Evolutionary conservation across 129 eudicot species (phyloP).

Genomic region (Oenanthe sinensis): DNA sequence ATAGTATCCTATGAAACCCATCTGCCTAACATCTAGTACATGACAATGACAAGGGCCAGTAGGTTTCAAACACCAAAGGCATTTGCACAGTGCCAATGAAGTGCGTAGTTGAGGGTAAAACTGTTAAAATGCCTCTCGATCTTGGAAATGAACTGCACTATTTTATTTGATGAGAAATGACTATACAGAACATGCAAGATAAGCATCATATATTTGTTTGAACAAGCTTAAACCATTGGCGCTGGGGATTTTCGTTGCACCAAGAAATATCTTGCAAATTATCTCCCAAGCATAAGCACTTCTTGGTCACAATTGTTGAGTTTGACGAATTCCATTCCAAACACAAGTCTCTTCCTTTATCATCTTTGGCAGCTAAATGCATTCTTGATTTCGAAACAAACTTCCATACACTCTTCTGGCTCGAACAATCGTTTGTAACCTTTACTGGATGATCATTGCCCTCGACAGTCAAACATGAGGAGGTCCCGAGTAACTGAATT

Average conservation of each 20-base stretch:
- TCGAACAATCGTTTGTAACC: constrained; percentile 25
- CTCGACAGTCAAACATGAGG: constrained; percentile 21
- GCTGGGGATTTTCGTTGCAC: constrained; percentile 51
- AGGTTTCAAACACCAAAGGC: no score
- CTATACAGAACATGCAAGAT: background rate
- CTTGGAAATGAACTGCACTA: background rate
- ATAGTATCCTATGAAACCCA: no score
- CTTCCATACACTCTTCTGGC: constrained; percentile 35
- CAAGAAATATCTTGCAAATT: constrained; percentile 27
- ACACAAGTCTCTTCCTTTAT: constrained; percentile 38
- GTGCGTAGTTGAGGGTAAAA: background rate
- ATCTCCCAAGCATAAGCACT: constrained; percentile 50
- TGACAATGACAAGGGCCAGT: no score
- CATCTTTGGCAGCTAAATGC: constrained; percentile 41
- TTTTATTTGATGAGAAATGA: background rate
- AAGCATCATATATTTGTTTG: constrained; percentile 22
- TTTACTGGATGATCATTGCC: constrained; percentile 20
- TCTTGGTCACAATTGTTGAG: constrained; percentile 32
- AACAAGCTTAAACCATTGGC: constrained; percentile 62
- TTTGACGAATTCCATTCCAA: constrained; percentile 43
- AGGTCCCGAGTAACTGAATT: constrained; percentile 20
- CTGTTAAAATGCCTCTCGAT: background rate
- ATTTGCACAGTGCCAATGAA: background rate
- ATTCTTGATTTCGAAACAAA: constrained; percentile 38
- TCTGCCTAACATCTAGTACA: no score